Base-by-base conservation (phyloP, 805 yeast genomes). In the Lipomyces kockii region DNA sequence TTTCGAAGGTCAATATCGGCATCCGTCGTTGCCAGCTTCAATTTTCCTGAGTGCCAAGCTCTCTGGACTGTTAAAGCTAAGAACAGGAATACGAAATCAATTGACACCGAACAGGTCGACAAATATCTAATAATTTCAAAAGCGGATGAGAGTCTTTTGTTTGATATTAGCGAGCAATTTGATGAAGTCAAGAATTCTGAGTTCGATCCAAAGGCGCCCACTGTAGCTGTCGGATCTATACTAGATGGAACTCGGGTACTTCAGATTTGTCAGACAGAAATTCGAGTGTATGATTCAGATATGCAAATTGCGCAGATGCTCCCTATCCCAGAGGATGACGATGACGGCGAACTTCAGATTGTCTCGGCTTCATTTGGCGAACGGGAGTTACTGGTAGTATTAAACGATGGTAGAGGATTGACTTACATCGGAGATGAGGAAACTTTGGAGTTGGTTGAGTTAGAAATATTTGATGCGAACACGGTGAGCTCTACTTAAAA, bases 1-100 rank as follows among this genome's bases (percentile, higher is more conserved):
- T 83, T 91, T 66, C 84, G 87, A 32, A 91, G 92, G 5, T 82
- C 89, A 2, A 82, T 92, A 14, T 87, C 87, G 66, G 97, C 97
- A 0, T 76, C 76, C 0, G 84, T 92, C 8, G 84, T 85, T 61
- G 85, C 91, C 1, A 60, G 87, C 92, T 2, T 81, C 91, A 62
- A 87, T 86, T 68, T 90, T 90, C 74, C 88, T 89, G 25, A 89
- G 87, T 74, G 88, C 89, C 43, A 86, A 88, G 71, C 86, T 88
- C 83, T 90, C 73, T 92, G 97, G 97, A 89, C 90, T 54, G 77
- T 91, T 35, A 78, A 73, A 20, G 57, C 74, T 17, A 64, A 67
- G 58, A 67, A 71, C 34, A 60, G 71, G 20, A 62, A 65, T 62
- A 69, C 70, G 27, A 65, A 60, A 57, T 61, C 73, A 25, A 58